Evolutionary conservation across 2,329 filamentous ascomycete genomes (phyloP).

Genomic region (Ascochyta viciae-villosae): DNA sequence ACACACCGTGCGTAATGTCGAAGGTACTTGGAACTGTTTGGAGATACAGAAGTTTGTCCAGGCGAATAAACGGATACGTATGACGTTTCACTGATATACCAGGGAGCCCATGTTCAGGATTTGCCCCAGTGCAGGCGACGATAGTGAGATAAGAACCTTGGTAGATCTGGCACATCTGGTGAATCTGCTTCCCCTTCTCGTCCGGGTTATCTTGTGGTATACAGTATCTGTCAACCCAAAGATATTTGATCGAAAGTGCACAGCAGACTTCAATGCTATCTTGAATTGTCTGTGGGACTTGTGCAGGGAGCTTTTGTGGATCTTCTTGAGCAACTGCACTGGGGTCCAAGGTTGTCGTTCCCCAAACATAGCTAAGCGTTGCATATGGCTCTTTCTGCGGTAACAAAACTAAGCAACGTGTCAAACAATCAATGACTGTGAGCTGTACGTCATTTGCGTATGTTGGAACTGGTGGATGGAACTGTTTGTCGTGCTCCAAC

Average conservation of each 20-base stretch:
- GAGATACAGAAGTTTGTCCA: too few species aligned
- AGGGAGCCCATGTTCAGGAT: background rate
- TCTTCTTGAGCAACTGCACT: background rate
- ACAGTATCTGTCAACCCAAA: background rate
- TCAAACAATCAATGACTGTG: background rate
- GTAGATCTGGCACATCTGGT: background rate
- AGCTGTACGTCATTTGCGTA: too few species aligned
- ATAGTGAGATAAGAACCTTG: background rate
- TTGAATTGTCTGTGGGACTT: background rate
- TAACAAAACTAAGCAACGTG: too few species aligned
- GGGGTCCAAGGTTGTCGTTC: background rate
- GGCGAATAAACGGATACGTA: too few species aligned
- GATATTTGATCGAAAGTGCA: background rate
- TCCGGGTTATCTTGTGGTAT: background rate
- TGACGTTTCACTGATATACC: background rate
- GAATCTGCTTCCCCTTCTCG: background rate
- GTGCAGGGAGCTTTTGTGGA: background rate
- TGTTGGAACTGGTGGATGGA: too few species aligned
- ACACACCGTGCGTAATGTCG: too few species aligned
- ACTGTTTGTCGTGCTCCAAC: too few species aligned
- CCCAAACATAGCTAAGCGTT: background rate
- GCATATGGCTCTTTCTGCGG: background rate
- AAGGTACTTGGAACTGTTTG: too few species aligned
- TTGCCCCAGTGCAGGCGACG: background rate
- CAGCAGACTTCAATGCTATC: background rate